A percentile compares a stretch with the other conserved stretches of the same genome.
phyloP scores from a whole-genome alignment of 495 filamentous ascomycete genomes.

The Xylaria intraflava region DNA sequence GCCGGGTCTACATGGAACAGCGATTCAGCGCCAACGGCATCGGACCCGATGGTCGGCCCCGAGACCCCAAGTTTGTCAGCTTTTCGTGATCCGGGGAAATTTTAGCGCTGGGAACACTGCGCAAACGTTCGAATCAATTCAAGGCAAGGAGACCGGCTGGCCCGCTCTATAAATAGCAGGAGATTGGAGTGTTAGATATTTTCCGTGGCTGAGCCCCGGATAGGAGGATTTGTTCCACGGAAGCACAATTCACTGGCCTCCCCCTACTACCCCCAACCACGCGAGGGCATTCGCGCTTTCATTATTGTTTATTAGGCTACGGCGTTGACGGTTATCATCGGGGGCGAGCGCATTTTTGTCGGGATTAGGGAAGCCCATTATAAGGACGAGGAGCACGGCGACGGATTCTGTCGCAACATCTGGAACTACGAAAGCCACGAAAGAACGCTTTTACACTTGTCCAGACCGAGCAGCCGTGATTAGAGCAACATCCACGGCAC shows the following conservation, averaged over 20 bases:
- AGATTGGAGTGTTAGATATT: not conserved
- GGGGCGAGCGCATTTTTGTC: not conserved
- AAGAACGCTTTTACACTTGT: not conserved
- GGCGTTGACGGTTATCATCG: conserved; percentile 1
- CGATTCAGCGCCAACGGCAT: conserved; percentile 82
- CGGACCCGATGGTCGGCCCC: conserved; percentile 76
- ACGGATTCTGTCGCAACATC: not conserved
- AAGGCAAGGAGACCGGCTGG: not conserved
- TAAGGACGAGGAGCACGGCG: not conserved
- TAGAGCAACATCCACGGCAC: not conserved
- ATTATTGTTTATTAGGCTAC: not conserved
- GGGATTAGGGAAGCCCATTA: not conserved
- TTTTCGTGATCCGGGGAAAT: conserved; percentile 55
- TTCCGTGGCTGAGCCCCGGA: not conserved
- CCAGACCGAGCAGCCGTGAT: not conserved
- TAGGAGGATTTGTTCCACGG: not conserved
- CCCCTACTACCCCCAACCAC: not conserved
- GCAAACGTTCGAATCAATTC: not conserved
- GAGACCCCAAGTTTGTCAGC: conserved; percentile 91
- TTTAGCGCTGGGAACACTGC: not conserved
- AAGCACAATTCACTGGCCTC: not conserved
- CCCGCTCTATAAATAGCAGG: not conserved
- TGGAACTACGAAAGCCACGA: not conserved
- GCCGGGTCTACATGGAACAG: conserved; percentile 74
- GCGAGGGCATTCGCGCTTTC: conserved; percentile 10